phyloP scores from a whole-genome alignment of 495 filamentous ascomycete genomes.

The Bathelium albidoporum region DNA sequence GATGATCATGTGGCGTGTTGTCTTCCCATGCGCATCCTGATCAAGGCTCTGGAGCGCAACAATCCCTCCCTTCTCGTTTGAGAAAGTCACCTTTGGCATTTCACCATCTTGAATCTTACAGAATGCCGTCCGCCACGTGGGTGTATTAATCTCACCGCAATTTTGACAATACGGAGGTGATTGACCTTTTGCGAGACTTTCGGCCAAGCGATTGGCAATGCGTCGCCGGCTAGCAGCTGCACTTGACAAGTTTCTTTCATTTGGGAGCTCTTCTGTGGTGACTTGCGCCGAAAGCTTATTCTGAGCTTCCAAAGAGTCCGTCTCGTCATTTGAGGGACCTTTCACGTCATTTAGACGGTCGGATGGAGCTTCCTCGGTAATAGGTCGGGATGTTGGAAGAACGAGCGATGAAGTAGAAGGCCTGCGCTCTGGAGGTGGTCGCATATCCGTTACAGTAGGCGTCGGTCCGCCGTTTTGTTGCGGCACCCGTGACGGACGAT shows the following conservation, averaged over 20 bases:
- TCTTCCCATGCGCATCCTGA: conserved; percentile 46
- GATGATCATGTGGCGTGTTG: conserved; percentile 53
- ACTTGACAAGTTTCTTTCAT: conserved; percentile 10
- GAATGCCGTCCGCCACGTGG: conserved; percentile 70
- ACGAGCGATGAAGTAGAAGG: not conserved
- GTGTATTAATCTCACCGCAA: conserved; percentile 88
- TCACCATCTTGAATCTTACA: conserved; percentile 51
- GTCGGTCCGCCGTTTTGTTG: not conserved
- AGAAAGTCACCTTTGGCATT: not conserved
- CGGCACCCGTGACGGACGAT: not conserved
- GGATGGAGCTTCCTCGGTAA: conserved; percentile 4
- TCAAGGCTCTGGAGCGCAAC: conserved; percentile 56
- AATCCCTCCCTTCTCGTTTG: conserved; percentile 39
- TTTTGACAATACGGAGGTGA: conserved; percentile 81
- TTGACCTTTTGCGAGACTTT: conserved; percentile 56
- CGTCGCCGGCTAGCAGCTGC: conserved; percentile 41
- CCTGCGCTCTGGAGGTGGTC: not conserved
- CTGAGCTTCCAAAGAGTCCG: conserved; percentile 19
- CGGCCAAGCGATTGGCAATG: conserved; percentile 55
- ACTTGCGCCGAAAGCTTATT: conserved; percentile 12
- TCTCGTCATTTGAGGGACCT: not conserved
- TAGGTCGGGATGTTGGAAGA: not conserved
- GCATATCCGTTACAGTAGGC: not conserved
- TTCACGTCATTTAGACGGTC: not conserved
- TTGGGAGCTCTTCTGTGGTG: not conserved